Base-by-base conservation (phyloP, 1,284 basidiomycete genomes). In the Amylostereum areolatum region DNA sequence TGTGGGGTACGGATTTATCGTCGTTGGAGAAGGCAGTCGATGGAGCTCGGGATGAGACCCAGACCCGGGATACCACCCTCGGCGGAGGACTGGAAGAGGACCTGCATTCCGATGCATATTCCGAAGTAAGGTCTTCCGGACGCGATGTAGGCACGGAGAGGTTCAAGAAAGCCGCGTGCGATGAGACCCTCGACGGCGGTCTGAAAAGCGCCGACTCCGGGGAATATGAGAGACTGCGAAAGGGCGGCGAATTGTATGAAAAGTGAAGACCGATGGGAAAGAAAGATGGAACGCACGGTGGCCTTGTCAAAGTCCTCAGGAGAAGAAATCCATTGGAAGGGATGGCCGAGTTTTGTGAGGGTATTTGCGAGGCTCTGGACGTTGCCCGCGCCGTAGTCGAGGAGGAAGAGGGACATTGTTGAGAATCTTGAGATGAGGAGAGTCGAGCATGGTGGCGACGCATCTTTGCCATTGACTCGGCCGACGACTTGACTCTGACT, bases 61-160 rank as follows among this genome's bases (percentile, higher is more conserved):
- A 94, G 72, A 10, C 91, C 91, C 44, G 74, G 72, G 9, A 61
- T 59, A 11, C 74, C 74, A 36, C 77, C 85, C 68, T 97, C 94
- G 51, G 81, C 70, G 5, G 95, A 98, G 5, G 85, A 83, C 55
- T 82, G 72, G 70, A 96, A 99, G 50, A 99, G 88, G 49, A 95
- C 83, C 67, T 97, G 94, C 85, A 97, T 88, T 60, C 94, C 97
- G 62, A 99, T 93, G 71, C 97, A 99, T 75, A 99, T 99, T 40
- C 92, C 92, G 68, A 94, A 92, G 72, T 97, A 99, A 1, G 97
- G 97, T 62, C 81, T 84, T 32, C 97, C 97, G 10, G 91, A 92
- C 24, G 72, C 70, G 58, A 99, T 87, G 70, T 98, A 99, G 47
- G 78, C 68, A 52, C 79, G 81, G 47, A 99, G 75, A 33, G 92